Evolutionary conservation across 2,329 filamentous ascomycete species (phyloP), one percentile per base, ranked within the genome.

Genomic region (Leptoxyphium fumago): DNA sequence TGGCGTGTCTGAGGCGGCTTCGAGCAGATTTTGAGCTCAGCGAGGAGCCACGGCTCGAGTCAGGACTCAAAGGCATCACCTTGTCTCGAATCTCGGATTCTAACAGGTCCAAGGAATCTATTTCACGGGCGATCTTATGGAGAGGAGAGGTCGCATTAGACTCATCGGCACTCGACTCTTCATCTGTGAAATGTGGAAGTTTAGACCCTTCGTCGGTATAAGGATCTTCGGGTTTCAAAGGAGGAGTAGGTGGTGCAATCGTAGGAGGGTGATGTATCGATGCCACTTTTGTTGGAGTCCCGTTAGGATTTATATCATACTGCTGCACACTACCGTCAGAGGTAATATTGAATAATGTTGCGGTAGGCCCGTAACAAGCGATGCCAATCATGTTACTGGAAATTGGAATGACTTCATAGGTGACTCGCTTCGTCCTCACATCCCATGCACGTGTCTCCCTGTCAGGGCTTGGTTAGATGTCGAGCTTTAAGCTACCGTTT

Each of bases 391-490:
- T 76, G 51, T 82, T 78, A 32, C 91, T 81, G 6, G 88, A 72
- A 1, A 87, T 95, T 5, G 88, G 87, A 45, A 96, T 84, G 46
- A 77, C 74, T 56, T 95, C 88, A 63, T 80, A 93, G 2, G 86
- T 88, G 53, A 98, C 87, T 58, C 94, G 82, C 61, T 96, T 96
- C n/a, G 91, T 98, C 50, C 88, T 77, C 39, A 98, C 91, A 70
- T 98, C 91, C 89, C 91, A 98, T 46, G 87, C 82, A 55, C 84
- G 80, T 32, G 88, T 94, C 71, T 94, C 84, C 44, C 88, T 70
- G 48, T 7, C 21, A 26, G 21, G 7, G 21, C 21, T 26, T 26
- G 21, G 21, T 26, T 26, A 26, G 21, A 26, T 3, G 7, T 26
- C 21, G 3, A 26, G 21, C 21, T 26, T 26, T 7, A 26, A 26